Conservation (phyloP, 208 protist genomes). For the Angomonas ambiguus region DNA sequence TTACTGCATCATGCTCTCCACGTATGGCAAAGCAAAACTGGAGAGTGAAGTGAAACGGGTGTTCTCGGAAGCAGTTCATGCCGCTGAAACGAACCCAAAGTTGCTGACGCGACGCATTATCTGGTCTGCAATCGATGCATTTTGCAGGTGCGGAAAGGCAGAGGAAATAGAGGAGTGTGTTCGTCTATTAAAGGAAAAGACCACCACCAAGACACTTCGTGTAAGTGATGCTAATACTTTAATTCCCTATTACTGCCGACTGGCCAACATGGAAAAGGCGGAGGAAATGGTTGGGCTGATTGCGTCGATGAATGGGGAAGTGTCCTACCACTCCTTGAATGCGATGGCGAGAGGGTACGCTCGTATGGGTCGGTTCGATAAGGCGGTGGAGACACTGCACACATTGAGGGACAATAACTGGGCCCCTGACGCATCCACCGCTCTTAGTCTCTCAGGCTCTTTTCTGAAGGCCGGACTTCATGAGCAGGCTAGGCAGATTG, state of each 20-base stretch:
- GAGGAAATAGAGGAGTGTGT: constrained; percentile 56
- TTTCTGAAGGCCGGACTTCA: constrained; percentile 86
- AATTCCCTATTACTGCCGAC: constrained; percentile 82
- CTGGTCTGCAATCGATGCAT: constrained; percentile 76
- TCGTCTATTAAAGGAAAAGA: constrained; percentile 24
- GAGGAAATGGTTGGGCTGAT: constrained; percentile 52
- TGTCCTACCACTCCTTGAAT: constrained; percentile 73
- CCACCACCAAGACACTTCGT: constrained; percentile 16
- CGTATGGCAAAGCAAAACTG: constrained; percentile 59
- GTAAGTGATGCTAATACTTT: constrained; percentile 42
- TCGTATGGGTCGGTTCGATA: constrained; percentile 70
- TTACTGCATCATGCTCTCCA: constrained; percentile 76
- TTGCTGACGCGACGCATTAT: constrained; percentile 56
- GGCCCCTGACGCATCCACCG: constrained; percentile 77
- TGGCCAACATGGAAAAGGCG: constrained; percentile 66
- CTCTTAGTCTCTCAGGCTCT: constrained; percentile 63
- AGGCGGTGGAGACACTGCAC: constrained; percentile 78
- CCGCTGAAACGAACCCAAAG: constrained; percentile 13
- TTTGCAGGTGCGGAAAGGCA: constrained; percentile 67
- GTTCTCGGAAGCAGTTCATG: constrained; percentile 32
- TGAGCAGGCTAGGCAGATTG: constrained; percentile 82
- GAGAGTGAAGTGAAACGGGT: constrained; percentile 68
- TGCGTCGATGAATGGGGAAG: constrained; percentile 18
- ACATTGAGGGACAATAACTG: constrained; percentile 69
- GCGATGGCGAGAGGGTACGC: constrained; percentile 79